phyloP scores from a whole-genome alignment of 75 land plant species.

The Pinus taeda region DNA sequence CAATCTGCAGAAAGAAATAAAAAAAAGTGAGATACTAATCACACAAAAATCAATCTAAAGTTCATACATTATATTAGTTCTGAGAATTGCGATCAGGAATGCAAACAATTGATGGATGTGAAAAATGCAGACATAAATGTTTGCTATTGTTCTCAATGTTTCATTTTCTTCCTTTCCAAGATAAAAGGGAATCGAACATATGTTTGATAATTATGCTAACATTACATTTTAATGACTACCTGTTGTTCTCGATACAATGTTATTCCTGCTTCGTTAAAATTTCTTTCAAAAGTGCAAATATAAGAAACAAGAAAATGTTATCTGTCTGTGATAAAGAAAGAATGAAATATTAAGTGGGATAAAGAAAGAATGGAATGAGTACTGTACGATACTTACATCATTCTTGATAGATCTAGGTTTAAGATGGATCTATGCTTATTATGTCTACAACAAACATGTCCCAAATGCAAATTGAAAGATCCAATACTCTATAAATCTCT shows the following conservation, averaged over 20 bases:
- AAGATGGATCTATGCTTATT: slow-evolving; percentile 6
- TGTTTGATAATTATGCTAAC: not conserved
- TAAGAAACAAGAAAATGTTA: not conserved
- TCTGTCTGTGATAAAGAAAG: too few species aligned
- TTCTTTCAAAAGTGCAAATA: not conserved
- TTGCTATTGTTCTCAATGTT: not conserved
- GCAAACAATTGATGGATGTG: not conserved
- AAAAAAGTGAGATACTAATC: not conserved
- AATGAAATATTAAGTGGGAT: too few species aligned
- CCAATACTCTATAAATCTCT: too few species aligned
- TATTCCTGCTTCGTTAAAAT: too few species aligned
- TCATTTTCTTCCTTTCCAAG: not conserved
- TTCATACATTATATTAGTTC: not conserved
- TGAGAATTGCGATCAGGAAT: not conserved
- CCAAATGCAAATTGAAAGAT: too few species aligned
- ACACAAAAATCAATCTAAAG: not conserved
- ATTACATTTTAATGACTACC: too few species aligned
- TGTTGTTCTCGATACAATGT: too few species aligned
- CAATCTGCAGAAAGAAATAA: slow-evolving; percentile 43
- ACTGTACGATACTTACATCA: slow-evolving; percentile 35
- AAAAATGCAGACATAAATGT: not conserved
- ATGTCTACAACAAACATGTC: too few species aligned
- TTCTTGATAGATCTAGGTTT: slow-evolving; percentile 13
- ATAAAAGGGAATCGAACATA: not conserved
- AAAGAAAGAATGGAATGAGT: too few species aligned